Evolutionary conservation across 108 stramenopile genomes (phyloP), one percentile per base, ranked within the genome.

Genomic region (Ochromonas danica): DNA sequence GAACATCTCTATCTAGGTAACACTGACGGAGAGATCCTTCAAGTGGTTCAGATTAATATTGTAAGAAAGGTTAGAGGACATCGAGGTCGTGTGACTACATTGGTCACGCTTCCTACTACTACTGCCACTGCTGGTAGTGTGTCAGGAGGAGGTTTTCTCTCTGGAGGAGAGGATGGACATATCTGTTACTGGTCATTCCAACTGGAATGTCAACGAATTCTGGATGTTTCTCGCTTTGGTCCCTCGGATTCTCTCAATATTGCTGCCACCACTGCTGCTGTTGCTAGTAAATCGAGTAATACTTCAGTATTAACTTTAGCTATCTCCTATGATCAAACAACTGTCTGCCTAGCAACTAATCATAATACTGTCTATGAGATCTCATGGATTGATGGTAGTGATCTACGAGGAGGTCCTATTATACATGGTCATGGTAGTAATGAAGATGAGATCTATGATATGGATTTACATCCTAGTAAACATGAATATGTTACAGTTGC

Each of bases 401-500:
- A 67, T 67, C 31, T 67, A 67, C 63, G 63, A 14, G 63, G 63
- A 6, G 63, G 63, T 3, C 63, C 63, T 3, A 36, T 67, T 6
- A 33, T 33, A 28, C 6, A 31, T 35, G 35, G 63, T 36, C 63
- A 67, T 67, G 51, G 51, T 22, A 57, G 17, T 22, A 14, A 6
- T 51, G 6, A 51, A 14, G 45, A 22, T 6, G 14, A 51, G 22
- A 67, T 67, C 17, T 14, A 67, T 67, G 17, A 67, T 36, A 6
- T 33, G 3, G 63, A 22, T 31, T 14, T 25, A 14, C 63, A 67
- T 36, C 63, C 63, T 28, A 31, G 30, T 67, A 67, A 67, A 36
- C 25, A 14, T 25, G 63, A 67, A 67, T 67, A 67, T 33, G 31
- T 36, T 6, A 67, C 63, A 6, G 63, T 67, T 36, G 63, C 14